Conservation (phyloP, 176 grass and related monocot species). For the Carex littledalei region DNA sequence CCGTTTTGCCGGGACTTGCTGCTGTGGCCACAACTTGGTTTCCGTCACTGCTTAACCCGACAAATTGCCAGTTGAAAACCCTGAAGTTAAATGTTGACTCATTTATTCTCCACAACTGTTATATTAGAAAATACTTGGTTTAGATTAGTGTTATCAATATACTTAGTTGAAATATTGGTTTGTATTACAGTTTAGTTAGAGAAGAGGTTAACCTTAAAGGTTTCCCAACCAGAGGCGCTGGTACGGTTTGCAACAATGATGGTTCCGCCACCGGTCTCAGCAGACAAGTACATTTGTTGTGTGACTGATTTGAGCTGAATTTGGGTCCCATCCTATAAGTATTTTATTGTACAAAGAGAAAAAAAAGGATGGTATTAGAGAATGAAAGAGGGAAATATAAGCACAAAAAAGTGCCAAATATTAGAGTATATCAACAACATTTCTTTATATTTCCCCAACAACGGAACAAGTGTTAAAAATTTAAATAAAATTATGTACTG, state of each 20-base stretch:
- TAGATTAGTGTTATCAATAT: neutral
- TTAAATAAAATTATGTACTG: no score
- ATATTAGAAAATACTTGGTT: neutral
- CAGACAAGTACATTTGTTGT: conserved; percentile 40
- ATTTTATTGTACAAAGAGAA: neutral
- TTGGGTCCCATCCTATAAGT: conserved; percentile 38
- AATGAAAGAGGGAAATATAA: neutral
- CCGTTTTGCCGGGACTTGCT: conserved; percentile 10
- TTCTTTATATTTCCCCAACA: neutral
- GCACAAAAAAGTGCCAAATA: neutral
- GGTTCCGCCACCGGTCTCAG: conserved; percentile 33
- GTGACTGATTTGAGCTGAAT: conserved; percentile 39
- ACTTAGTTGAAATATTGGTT: neutral
- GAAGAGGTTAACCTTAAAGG: conserved; percentile 29
- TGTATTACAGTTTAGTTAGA: neutral
- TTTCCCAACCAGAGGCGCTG: conserved; percentile 33
- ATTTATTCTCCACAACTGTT: conserved; percentile 46
- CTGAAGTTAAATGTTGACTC: conserved; percentile 32
- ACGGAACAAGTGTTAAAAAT: neutral
- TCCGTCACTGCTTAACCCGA: conserved; percentile 20
- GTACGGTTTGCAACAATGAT: conserved; percentile 38
- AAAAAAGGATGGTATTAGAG: neutral
- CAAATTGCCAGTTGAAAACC: conserved; percentile 31
- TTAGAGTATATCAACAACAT: neutral
- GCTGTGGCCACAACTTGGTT: conserved; percentile 20